Base-by-base conservation (phyloP, 1,284 basidiomycete species). In the Ceratobasidium sp. region DNA sequence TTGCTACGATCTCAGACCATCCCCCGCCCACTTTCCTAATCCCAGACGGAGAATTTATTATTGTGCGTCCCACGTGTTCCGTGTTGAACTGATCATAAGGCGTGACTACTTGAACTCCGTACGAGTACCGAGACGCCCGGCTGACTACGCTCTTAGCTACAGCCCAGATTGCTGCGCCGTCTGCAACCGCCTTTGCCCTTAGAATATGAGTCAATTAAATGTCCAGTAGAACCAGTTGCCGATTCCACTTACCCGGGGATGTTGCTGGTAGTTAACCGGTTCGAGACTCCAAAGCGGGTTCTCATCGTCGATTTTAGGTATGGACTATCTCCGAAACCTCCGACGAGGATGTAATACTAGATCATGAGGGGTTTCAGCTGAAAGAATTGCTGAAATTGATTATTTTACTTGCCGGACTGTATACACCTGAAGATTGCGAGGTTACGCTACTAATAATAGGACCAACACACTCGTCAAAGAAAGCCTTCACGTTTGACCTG, bases 311-410 rank as follows among this genome's bases (percentile, higher is more conserved):
- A 1, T 44, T 60, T 58, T 2, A 73, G 71, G 46, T 73, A 73
- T 3, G 58, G 58, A 42, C 71, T 73, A n/a, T 73, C 71, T 39
- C 71, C 71, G 39, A 73, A 73, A 13, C 71, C 71, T 28, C 71
- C 71, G 18, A 73, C 71, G 7, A 73, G 58, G 15, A 73, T 26
- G 12, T 63, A 1, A 58, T 73, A 13, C 71, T 73, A 56, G 18
- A 26, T n/a, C n/a, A n/a, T n/a, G n/a, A n/a, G n/a, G n/a, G n/a
- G n/a, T n/a, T n/a, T n/a, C n/a, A n/a, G n/a, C n/a, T n/a, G n/a
- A n/a, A n/a, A n/a, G n/a, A n/a, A n/a, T n/a, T n/a, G n/a, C n/a
- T n/a, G n/a, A n/a, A n/a, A n/a, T n/a, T n/a, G n/a, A n/a, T n/a
- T n/a, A n/a, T n/a, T n/a, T n/a, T n/a, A n/a, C n/a, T n/a, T n/a